These are phyloP conservation scores for Globisporangium abappressorium DNA, from an alignment of 352 stramenopile genomes.

Conservation along the genomic window DNA sequence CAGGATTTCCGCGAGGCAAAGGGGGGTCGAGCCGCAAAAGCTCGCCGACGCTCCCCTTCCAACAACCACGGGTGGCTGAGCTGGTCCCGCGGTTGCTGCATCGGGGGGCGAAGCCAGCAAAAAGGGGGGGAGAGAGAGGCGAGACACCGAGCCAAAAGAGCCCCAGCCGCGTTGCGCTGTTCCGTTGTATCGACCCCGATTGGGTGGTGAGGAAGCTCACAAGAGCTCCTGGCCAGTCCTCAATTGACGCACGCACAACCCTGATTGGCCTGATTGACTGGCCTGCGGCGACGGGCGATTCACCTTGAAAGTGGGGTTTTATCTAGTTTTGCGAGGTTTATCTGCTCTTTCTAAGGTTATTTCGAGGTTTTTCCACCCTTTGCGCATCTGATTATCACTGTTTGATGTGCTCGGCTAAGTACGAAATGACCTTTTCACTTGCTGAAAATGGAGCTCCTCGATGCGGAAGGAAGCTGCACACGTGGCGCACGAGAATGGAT, in stretches of 20 bases:
- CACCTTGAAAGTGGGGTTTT: neutral
- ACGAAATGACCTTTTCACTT: neutral
- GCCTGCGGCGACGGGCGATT: neutral
- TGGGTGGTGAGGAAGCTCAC: slow-evolving; percentile 18
- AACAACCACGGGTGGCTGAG: slow-evolving; percentile 14
- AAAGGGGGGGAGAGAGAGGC: neutral
- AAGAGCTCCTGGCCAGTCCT: slow-evolving; percentile 6
- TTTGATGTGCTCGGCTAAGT: slow-evolving; percentile 6
- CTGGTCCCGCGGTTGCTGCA: slow-evolving; percentile 7
- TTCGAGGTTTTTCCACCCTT: neutral
- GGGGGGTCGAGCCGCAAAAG: neutral
- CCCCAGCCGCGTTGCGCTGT: neutral
- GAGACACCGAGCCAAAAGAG: slow-evolving; percentile 5
- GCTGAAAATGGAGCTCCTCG: neutral
- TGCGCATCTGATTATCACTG: slow-evolving; percentile 5
- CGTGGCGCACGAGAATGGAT: neutral
- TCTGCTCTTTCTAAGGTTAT: neutral
- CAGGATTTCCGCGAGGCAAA: slow-evolving; percentile 4
- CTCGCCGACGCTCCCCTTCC: slow-evolving; percentile 3
- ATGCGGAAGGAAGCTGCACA: neutral
- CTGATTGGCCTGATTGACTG: slow-evolving; percentile 4
- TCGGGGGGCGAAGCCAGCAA: neutral
- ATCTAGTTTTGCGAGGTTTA: too few species aligned
- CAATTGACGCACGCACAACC: slow-evolving; percentile 6
- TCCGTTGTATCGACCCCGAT: neutral